A percentile compares a stretch with the other conserved stretches of the same genome.
Evolutionary conservation across 768 basidiomycete species (phyloP).

Genomic region (Hypholoma fasciculare): DNA sequence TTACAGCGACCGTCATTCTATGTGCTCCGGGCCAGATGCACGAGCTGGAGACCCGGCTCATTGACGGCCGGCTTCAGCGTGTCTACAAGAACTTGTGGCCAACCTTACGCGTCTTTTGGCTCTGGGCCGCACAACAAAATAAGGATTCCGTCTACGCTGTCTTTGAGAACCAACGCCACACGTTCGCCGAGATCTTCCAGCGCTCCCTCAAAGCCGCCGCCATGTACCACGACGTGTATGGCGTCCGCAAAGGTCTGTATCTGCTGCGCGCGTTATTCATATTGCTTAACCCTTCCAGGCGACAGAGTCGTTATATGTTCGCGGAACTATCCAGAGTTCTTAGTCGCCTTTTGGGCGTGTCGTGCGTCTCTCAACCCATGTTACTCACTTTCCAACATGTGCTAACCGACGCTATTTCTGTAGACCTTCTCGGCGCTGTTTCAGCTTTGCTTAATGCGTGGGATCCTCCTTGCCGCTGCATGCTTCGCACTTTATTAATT

Average conservation of each 20-base stretch:
- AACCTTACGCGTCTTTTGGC: slow-evolving; percentile 55
- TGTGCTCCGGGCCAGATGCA: slow-evolving; percentile 45
- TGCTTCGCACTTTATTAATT: background rate
- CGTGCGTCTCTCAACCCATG: slow-evolving; percentile 29
- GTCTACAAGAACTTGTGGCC: slow-evolving; percentile 61
- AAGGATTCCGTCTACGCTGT: slow-evolving; percentile 50
- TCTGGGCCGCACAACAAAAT: slow-evolving; percentile 40
- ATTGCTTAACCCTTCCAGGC: slow-evolving; percentile 29
- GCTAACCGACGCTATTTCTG: background rate
- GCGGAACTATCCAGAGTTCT: slow-evolving; percentile 61
- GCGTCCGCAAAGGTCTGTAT: slow-evolving; percentile 47
- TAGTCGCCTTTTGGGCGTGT: slow-evolving; percentile 63
- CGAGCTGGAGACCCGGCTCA: slow-evolving; percentile 45
- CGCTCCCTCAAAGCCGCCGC: slow-evolving; percentile 44
- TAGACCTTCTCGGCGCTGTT: slow-evolving; percentile 62
- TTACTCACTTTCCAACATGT: background rate
- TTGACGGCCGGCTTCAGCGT: slow-evolving; percentile 49
- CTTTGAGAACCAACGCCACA: slow-evolving; percentile 48
- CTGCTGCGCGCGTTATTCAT: background rate
- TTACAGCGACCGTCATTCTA: slow-evolving; percentile 27
- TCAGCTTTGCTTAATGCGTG: slow-evolving; percentile 63
- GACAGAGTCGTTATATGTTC: slow-evolving; percentile 64
- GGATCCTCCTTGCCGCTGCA: slow-evolving; percentile 44
- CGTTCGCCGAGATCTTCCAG: slow-evolving; percentile 45
- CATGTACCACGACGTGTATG: slow-evolving; percentile 43